Conservation (phyloP, 2,329 filamentous ascomycete species). For the Pseudogymnoascus sp. region DNA sequence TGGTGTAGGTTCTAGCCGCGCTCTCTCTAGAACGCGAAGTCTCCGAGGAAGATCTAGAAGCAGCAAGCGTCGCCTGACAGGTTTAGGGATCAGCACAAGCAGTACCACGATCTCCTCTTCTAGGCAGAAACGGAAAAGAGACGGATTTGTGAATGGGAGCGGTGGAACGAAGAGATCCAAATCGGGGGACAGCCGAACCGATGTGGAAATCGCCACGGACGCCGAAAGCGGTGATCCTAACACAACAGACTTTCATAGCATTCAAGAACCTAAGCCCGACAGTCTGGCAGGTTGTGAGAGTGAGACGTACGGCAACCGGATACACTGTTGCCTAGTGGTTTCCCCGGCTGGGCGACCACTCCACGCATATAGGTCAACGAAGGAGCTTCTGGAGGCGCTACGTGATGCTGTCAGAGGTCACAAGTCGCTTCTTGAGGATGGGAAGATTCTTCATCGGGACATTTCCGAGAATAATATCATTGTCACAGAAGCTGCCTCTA, state of each 20-base stretch:
- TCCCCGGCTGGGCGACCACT: constrained; percentile 25
- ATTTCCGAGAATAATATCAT: constrained; percentile 34
- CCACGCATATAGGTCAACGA: constrained; percentile 21
- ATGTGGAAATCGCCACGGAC: neutral
- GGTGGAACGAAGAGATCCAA: constrained; percentile 18
- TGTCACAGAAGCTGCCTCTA: constrained; percentile 17
- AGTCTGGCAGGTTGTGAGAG: constrained; percentile 15
- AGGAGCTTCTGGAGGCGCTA: constrained; percentile 29
- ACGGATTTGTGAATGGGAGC: constrained; percentile 13
- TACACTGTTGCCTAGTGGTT: constrained; percentile 26
- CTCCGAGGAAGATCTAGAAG: neutral
- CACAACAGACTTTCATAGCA: constrained; percentile 10
- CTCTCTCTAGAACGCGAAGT: constrained; percentile 13
- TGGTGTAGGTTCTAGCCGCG: constrained; percentile 15
- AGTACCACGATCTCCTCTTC: constrained; percentile 7
- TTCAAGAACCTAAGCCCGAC: constrained; percentile 21
- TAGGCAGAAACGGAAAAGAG: constrained; percentile 15
- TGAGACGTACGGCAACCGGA: constrained; percentile 24
- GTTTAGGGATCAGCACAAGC: constrained; percentile 3
- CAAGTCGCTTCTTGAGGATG: constrained; percentile 26
- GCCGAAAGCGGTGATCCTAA: neutral
- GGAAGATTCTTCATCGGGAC: constrained; percentile 30
- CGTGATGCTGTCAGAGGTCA: constrained; percentile 32
- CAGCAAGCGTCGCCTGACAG: neutral
- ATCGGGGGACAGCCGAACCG: constrained; percentile 9